Base-by-base conservation (phyloP, 2,329 filamentous ascomycete genomes). In the Nemania diffusa region DNA sequence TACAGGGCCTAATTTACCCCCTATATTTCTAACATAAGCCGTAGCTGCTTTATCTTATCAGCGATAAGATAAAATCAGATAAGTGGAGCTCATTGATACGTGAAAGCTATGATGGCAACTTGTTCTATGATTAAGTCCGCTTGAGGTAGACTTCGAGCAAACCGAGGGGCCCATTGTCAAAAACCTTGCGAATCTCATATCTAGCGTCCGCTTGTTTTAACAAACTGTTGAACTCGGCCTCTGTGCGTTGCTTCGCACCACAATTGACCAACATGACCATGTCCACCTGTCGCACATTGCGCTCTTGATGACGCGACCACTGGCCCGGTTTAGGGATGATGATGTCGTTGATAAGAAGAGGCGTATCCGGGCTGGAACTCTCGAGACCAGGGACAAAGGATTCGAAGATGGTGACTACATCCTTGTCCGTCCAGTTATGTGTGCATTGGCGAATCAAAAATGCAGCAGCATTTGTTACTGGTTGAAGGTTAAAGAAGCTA, bases 401-500 rank as follows among this genome's bases (percentile, higher is more conserved):
- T 20, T 40, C 42, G 32, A 69, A 60, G 9, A 68, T 70, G 15
- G 15, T 62, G 20, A 70, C 58, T 2, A 62, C 57, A 9, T 69
- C 64, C 0, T 32, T 15, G 24, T 68, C 65, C 11, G 26, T 24
- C 65, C 62, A 70, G 50, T 70, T 62, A 20, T 70, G 68, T 69
- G 62, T 69, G 24, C 71, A 71, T 48, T 76, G 73, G n/a, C 74
- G 74, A 8, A 77, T 57, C 1, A 77, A 42, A 62, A 63, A 76
- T 1, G 67, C 68, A 0, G 64, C 69, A 1, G 62, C 73, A 27
- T 70, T 62, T 15, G 8, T 37, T 0, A 57, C 4, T 2, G 69
- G 71, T 58, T 78, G 74, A 0, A 72, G 71, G 9, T 72, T 53
- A 61, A 76, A 77, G 70, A 77, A 77, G 57, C 60, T 65, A 46